Percentiles rank a stretch among this genome's conserved stretches.
Evolutionary conservation across 768 basidiomycete genomes (phyloP).

Genomic region (Pisolithus marmoratus): DNA sequence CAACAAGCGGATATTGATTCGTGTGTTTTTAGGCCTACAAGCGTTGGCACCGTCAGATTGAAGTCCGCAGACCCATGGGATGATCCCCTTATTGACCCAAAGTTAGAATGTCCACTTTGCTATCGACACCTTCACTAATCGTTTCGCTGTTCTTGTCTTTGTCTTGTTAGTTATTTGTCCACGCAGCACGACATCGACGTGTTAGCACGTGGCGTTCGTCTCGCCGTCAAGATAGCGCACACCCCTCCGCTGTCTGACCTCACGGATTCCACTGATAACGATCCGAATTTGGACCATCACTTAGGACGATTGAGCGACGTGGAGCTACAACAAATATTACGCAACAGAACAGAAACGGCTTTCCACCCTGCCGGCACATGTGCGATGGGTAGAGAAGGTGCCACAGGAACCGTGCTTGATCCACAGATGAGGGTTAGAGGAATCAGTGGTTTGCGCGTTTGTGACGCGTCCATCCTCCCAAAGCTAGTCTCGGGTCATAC

Average conservation of each 20-base stretch:
- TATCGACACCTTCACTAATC: neutral
- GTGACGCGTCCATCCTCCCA: conserved; percentile 44
- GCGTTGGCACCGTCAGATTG: conserved; percentile 35
- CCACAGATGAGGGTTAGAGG: conserved; percentile 39
- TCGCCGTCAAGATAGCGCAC: conserved; percentile 32
- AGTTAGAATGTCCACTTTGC: conserved; percentile 23
- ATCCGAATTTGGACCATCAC: conserved; percentile 34
- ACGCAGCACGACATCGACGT: conserved; percentile 35
- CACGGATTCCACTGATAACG: conserved; percentile 25
- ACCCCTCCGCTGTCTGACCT: conserved; percentile 34
- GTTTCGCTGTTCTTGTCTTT: too few relatives aligned
- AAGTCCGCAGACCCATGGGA: conserved; percentile 38
- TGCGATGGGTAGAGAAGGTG: conserved; percentile 33
- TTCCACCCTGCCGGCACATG: conserved; percentile 41
- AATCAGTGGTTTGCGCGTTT: conserved; percentile 36
- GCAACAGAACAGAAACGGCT: conserved; percentile 32
- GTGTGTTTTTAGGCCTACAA: conserved; percentile 33
- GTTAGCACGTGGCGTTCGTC: conserved; percentile 36
- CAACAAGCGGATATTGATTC: neutral
- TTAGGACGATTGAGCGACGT: conserved; percentile 28
- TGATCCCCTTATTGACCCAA: conserved; percentile 39
- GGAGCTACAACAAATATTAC: conserved; percentile 31
- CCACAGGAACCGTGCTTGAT: conserved; percentile 38
- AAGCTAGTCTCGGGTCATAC: conserved; percentile 41
- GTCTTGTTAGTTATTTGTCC: conserved; percentile 34